Conservation (phyloP, 1,284 basidiomycete species). For the Cutaneotrichosporon sp. region DNA sequence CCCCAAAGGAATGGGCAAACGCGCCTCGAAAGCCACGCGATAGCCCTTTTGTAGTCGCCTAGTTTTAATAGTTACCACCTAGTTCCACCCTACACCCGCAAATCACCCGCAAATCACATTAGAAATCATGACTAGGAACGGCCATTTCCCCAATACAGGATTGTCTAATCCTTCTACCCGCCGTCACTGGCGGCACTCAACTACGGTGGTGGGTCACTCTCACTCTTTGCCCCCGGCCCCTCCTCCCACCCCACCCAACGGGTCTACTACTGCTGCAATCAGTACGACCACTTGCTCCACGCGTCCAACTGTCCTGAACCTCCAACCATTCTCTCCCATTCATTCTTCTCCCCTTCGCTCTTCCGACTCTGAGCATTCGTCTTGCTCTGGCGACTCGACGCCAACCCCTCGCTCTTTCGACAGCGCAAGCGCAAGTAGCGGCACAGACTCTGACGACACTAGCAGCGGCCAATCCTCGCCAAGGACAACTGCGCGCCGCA, state of each 20-base stretch:
- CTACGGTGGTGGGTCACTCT: background rate
- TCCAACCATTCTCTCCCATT: background rate
- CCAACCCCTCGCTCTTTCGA: slow-evolving; percentile 8
- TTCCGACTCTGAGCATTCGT: background rate
- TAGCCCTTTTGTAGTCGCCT: background rate
- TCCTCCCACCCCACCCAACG: background rate
- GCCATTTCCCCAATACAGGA: background rate
- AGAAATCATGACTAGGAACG: slow-evolving; percentile 1
- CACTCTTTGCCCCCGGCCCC: background rate
- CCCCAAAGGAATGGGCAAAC: background rate
- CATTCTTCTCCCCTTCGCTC: background rate
- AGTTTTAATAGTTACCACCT: background rate
- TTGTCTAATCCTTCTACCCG: background rate
- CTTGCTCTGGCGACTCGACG: slow-evolving; percentile 7
- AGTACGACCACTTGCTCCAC: background rate
- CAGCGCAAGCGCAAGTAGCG: slow-evolving; percentile 1
- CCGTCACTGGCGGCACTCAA: background rate
- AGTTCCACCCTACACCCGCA: background rate
- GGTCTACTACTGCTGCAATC: background rate
- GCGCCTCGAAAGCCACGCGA: background rate
- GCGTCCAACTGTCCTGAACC: background rate
- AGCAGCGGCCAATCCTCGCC: slow-evolving; percentile 3
- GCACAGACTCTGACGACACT: background rate
- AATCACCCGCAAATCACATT: background rate
- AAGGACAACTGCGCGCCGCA: slow-evolving; percentile 1